These are phyloP conservation scores for Globisporangium rhizosaccharum DNA, from an alignment of 352 stramenopile species.

Conservation along the genomic window DNA sequence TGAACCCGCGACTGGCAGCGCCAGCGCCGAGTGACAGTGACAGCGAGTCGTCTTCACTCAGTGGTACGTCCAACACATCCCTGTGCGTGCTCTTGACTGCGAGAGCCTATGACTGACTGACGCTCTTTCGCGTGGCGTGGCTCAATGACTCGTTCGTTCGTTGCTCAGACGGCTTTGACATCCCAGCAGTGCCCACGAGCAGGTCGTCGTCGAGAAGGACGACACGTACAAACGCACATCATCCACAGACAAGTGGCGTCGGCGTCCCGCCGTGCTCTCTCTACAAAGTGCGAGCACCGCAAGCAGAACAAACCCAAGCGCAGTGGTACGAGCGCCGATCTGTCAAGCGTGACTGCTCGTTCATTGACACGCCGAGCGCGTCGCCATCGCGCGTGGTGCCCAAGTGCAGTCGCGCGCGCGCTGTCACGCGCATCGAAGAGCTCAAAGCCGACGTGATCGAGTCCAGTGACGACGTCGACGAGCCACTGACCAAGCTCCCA, in stretches of 20 bases:
- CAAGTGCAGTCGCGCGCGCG: slow-evolving; percentile 3
- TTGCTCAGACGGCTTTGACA: slow-evolving; percentile 9
- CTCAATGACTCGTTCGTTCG: neutral
- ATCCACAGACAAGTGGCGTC: neutral
- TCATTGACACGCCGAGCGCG: slow-evolving; percentile 9
- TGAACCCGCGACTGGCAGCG: too few species aligned
- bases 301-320: neutral
- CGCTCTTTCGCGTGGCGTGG: too few species aligned
- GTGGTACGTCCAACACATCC: neutral
- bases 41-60: slow-evolving; percentile 8
- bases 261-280: neutral
- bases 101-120: too few species aligned
- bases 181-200: neutral
- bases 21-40: neutral
- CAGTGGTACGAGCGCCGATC: slow-evolving; percentile 16
- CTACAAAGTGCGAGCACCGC: neutral
- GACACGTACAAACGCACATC: neutral
- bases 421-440: slow-evolving; percentile 12
- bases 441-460: slow-evolving; percentile 11
- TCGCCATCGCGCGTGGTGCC: neutral
- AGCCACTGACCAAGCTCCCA: neutral
- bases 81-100: neutral
- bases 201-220: neutral
- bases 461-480: slow-evolving; percentile 7
- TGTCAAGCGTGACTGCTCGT: slow-evolving; percentile 19